Evolutionary conservation across 2,329 filamentous ascomycete species (phyloP).

Genomic region (Ophiocordyceps camponoti-floridani): DNA sequence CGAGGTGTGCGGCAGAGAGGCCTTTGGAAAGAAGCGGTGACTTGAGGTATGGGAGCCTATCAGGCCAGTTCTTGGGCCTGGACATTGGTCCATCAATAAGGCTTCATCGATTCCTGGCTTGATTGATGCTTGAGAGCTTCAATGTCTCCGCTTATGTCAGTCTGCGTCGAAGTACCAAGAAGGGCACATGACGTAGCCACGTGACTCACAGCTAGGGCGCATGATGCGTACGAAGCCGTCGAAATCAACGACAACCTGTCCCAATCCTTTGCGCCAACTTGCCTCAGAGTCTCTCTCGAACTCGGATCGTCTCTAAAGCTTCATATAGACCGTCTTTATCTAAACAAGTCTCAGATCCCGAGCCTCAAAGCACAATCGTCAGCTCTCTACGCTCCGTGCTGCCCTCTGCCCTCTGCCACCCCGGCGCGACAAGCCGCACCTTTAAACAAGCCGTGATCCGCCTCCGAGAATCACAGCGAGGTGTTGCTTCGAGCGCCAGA

Average conservation of each 20-base stretch:
- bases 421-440: constrained; percentile 31
- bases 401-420: constrained; percentile 1
- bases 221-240: too few relatives aligned
- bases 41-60: constrained; percentile 1
- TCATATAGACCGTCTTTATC: neutral
- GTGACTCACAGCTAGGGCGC: too few relatives aligned
- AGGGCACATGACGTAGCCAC: too few relatives aligned
- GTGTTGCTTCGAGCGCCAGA: constrained; percentile 44
- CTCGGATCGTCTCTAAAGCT: neutral
- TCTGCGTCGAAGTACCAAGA: too few relatives aligned
- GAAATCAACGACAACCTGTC: too few relatives aligned
- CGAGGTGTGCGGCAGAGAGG: constrained; percentile 22
- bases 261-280: neutral
- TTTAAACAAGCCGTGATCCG: constrained; percentile 88
- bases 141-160: too few relatives aligned
- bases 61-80: constrained; percentile 3
- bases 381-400: neutral
- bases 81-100: neutral
- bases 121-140: too few relatives aligned
- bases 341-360: neutral
- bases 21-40: constrained; percentile 20
- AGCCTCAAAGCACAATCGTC: neutral
- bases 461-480: constrained; percentile 67
- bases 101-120: too few relatives aligned
- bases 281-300: neutral